These are phyloP conservation scores for Magnusiomyces ingens DNA, from an alignment of 1,139 yeast genomes.

Conservation along the genomic window DNA sequence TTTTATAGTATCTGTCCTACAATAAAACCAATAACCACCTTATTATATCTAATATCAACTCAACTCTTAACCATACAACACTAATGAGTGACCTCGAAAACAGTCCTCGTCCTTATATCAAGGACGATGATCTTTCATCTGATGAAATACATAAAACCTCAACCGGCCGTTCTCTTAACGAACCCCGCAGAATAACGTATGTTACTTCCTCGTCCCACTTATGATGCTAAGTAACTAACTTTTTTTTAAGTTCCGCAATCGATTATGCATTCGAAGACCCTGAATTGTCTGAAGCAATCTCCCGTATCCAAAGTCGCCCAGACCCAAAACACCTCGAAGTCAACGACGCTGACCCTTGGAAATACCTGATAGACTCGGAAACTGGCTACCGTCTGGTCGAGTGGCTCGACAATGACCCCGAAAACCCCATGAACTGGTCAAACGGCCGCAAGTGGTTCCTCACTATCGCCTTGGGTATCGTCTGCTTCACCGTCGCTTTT, in stretches of 20 bases:
- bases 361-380: conserved; percentile 50
- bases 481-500: conserved; percentile 74
- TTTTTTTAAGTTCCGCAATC: not conserved
- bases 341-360: conserved; percentile 50
- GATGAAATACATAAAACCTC: not conserved
- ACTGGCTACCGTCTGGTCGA: conserved; percentile 55
- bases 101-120: not conserved
- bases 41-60: too few species aligned
- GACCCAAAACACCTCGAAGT: conserved; percentile 15
- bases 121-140: not conserved
- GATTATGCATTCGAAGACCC: conserved; percentile 11
- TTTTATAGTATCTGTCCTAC: not conserved
- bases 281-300: conserved; percentile 6
- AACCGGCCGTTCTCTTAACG: not conserved
- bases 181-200: too few species aligned
- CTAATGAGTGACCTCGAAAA: not conserved
- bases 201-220: too few species aligned
- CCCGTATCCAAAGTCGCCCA: not conserved
- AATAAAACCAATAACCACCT: too few species aligned
- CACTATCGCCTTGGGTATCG: conserved; percentile 41
- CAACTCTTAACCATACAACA: not conserved
- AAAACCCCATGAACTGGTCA: conserved; percentile 53
- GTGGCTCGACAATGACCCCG: conserved; percentile 48
- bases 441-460: conserved; percentile 46
- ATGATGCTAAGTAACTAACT: conserved; percentile 15